Evolutionary conservation across 1,284 basidiomycete species (phyloP), one percentile per base, ranked within the genome.

Genomic region (Phlebopus sp.): DNA sequence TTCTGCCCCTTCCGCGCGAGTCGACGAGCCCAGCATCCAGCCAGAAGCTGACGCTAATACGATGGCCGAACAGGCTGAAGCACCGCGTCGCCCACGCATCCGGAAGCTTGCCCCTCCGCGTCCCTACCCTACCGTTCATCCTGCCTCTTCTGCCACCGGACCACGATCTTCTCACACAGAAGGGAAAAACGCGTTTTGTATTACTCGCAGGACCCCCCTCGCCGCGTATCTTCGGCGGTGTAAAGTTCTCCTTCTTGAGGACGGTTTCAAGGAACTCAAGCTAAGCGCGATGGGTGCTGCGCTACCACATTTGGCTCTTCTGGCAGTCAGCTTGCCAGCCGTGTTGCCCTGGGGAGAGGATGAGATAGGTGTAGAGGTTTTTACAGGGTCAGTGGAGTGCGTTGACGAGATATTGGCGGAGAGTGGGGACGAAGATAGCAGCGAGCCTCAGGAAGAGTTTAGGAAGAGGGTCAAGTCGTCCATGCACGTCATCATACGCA

Each of bases 251-350:
- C 69, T 93, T 18, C 63, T 92, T 23, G 80, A 86, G 49, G 86
- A 93, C 57, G 91, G 89, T 85, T 87, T 88, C 59, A 87, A 86
- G 53, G 82, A 78, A 2, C 64, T 95, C 18, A 81, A 85, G 63
- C 71, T 95, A 25, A 84, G 81, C 55, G 92, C 92, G 1, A 83
- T 94, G 77, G 87, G 88, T 19, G 90, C 92, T 2, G 92, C 92
- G 0, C 92, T 95, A 45, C 90, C 92, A 1, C 88, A 88, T 58
- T 78, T 92, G 13, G 68, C 90, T 23, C 78, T 84, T 32, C 75
- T 95, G 2, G 70, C 81, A 5, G 77, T 85, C 13, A 85, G 90
- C 14, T 71, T 95, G 5, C 84, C 91, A 1, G 73, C 80, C 8
- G 81, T 88, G 44, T 74, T 95, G 17, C 90, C 91, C 0, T 91